phyloP scores from a whole-genome alignment of 257 asterid genomes.

The Forsythia viridissima region DNA sequence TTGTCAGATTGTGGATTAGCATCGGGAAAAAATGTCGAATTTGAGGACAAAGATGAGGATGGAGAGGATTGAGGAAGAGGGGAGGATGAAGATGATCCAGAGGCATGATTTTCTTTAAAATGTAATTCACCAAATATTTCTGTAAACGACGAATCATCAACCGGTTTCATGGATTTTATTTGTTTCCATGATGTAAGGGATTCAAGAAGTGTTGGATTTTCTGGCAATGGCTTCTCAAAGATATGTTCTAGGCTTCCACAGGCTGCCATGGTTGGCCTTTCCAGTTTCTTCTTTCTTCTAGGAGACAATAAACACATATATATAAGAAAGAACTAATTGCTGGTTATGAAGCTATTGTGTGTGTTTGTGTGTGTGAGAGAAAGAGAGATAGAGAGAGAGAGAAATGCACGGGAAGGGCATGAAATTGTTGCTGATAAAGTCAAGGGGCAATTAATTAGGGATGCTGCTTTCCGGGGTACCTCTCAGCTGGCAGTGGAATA shows the following conservation, averaged over 20 bases:
- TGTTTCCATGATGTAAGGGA: constrained; percentile 68
- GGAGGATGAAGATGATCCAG: constrained; percentile 9
- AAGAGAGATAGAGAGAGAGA: constrained; percentile 20
- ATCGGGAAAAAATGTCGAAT: constrained; percentile 2
- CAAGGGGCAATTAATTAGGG: constrained; percentile 55
- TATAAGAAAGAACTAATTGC: constrained; percentile 3
- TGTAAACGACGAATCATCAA: constrained; percentile 41
- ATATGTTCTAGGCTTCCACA: constrained; percentile 78
- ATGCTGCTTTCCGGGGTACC: not conserved
- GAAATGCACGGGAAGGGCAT: constrained; percentile 44
- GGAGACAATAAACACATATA: constrained; percentile 13
- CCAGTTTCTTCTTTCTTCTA: not conserved
- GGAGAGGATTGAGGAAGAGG: constrained; percentile 25
- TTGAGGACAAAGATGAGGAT: constrained; percentile 23
- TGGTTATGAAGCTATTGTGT: constrained; percentile 1
- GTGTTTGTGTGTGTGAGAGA: constrained; percentile 16
- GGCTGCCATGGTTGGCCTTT: constrained; percentile 56
- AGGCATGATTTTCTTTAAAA: constrained; percentile 38
- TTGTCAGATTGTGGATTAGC: not conserved
- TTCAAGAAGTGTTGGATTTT: constrained; percentile 55
- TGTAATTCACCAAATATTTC: constrained; percentile 53
- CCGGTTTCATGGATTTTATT: constrained; percentile 38
- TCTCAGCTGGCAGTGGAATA: constrained; percentile 36
- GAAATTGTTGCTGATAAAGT: constrained; percentile 53
- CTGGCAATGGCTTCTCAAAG: constrained; percentile 71